Base-by-base conservation (phyloP, 1,284 basidiomycete genomes). In the Somion occarium region DNA sequence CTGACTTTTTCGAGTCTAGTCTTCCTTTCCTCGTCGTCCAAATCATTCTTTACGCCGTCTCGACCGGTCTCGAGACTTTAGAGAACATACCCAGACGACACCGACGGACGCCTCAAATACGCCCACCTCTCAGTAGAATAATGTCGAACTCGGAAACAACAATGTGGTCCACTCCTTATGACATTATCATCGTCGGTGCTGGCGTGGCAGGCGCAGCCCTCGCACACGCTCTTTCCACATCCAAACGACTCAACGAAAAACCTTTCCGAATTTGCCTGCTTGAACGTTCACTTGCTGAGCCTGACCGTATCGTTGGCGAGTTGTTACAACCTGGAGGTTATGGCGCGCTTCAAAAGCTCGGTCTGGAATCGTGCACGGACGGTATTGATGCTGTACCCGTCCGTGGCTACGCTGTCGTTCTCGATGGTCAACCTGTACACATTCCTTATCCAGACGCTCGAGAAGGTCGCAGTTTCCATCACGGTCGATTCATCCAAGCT, bases 221-320 rank as follows among this genome's bases (percentile, higher is more conserved):
- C 50, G 88, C 88, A 0, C 79, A 89, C 59, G 84, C 82, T 0
- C 80, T 91, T 48, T 79, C 87, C 50, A 49, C 64, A 11, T 62
- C 75, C 41, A 63, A 71, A 7, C 76, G 79, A 50, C 30, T 7
- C 7, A 34, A 7, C 30, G 30, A 34, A 7, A 72, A 73, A 49
- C 85, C 85, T 1, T 76, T 94, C 26, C 82, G 81, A n/a, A 84
- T 95, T 55, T 85, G 86, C 19, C 71, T 96, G 2, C 72, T 97
- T 54, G 93, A 97, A 70, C 82, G 94, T 44, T 96, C 96, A 38
- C 78, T 98, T 11, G 76, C 85, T 0, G 89, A 95, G 67, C 96
- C 97, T 0, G 93, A 98, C 75, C 82, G 96, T 22, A 98, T 99
- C 60, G 96, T 99, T 37, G 96, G 97, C 34, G 97, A 99, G 70